phyloP scores from a whole-genome alignment of 2,329 filamentous ascomycete genomes.

The Fusarium mexicanum region DNA sequence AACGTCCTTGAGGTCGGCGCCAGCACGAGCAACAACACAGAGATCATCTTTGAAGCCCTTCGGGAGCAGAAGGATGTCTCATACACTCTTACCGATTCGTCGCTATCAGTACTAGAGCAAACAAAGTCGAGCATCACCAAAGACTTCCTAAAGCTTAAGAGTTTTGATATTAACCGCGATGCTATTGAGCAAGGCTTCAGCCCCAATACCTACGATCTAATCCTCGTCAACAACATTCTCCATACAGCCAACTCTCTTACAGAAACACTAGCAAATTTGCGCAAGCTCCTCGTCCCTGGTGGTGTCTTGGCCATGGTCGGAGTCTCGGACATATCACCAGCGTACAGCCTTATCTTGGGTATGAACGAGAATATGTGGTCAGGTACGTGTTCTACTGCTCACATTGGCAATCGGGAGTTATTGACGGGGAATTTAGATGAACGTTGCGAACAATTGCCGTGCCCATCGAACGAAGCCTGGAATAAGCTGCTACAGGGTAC shows the following conservation, averaged over 20 bases:
- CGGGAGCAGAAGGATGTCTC: neutral
- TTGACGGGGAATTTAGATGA: neutral
- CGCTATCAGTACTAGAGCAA: neutral
- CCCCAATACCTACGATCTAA: neutral
- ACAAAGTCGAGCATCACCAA: neutral
- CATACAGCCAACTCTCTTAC: neutral
- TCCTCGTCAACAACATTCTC: constrained; percentile 9
- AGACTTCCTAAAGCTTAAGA: neutral
- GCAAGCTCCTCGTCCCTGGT: constrained; percentile 2
- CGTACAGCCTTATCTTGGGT: constrained; percentile 16
- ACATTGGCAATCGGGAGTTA: accelerated
- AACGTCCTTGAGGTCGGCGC: constrained; percentile 13
- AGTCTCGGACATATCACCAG: constrained; percentile 13
- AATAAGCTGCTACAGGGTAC: neutral
- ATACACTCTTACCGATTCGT: constrained; percentile 7
- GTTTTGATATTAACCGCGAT: constrained; percentile 7
- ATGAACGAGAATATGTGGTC: constrained; percentile 22
- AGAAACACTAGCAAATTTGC: neutral
- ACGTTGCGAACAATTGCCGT: neutral
- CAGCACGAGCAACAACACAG: neutral
- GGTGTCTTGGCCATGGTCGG: constrained; percentile 2
- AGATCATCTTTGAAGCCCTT: neutral
- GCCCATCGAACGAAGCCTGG: constrained; percentile 4
- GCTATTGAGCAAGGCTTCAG: neutral
- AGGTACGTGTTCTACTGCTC: neutral